Evolutionary conservation across 2,329 filamentous ascomycete genomes (phyloP).

Genomic region (Coleophoma crateriformis): DNA sequence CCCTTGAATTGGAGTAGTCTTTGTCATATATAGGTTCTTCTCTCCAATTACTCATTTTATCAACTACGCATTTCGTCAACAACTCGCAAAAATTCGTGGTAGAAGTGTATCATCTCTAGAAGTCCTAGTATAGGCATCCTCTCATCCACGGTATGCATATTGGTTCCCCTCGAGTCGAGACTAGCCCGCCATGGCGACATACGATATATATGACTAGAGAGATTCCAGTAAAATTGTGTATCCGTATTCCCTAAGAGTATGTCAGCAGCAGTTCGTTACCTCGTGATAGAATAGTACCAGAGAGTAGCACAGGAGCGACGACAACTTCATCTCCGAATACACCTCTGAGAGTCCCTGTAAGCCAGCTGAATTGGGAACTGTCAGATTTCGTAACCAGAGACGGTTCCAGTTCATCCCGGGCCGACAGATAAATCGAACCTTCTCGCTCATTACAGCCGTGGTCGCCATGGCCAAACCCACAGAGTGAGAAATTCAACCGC

Average conservation of each 20-base stretch:
- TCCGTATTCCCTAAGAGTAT: conserved; percentile 47
- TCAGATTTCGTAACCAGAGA: neutral
- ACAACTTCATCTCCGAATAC: neutral
- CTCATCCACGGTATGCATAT: conserved; percentile 31
- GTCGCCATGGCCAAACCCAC: neutral
- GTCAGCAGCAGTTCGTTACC: conserved; percentile 46
- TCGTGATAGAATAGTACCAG: conserved; percentile 39
- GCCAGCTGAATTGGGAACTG: neutral
- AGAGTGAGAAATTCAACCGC: neutral
- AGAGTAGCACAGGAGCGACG: conserved; percentile 34
- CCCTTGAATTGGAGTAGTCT: too few relatives aligned
- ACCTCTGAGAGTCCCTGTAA: neutral
- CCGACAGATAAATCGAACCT: neutral
- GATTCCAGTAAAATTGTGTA: conserved; percentile 40
- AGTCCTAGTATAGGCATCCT: conserved; percentile 22
- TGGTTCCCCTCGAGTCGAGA: conserved; percentile 17
- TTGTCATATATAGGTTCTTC: too few relatives aligned
- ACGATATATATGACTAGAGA: conserved; percentile 39
- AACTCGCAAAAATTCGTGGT: conserved; percentile 23
- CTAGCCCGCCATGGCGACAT: conserved; percentile 25
- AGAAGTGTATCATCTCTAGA: conserved; percentile 24
- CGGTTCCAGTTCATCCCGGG: neutral
- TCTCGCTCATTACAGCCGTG: neutral
- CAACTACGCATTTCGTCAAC: conserved; percentile 18
- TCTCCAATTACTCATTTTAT: neutral